Evolutionary conservation across 192 early-diverging fungal genomes (phyloP).

Genomic region (Backusella macrospora): DNA sequence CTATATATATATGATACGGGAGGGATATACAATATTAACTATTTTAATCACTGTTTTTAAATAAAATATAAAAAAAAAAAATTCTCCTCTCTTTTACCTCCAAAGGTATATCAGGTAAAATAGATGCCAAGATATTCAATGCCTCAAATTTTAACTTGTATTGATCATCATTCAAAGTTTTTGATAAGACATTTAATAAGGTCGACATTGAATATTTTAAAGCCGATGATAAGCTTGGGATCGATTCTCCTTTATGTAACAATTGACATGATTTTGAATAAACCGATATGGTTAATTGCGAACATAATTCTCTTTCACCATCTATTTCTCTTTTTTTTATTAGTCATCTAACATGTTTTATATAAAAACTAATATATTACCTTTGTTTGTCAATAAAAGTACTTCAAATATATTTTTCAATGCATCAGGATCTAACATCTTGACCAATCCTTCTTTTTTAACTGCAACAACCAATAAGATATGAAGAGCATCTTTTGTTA

Average conservation of each 20-base stretch:
- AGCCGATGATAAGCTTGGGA: constrained; percentile 22
- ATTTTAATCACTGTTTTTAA: too few species aligned
- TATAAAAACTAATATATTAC: too few species aligned
- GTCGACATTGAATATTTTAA: constrained; percentile 26
- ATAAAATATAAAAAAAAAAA: neutral
- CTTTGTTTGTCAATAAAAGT: constrained; percentile 29
- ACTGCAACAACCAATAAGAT: constrained; percentile 39
- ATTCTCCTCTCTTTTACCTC: constrained; percentile 10
- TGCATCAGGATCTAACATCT: constrained; percentile 37
- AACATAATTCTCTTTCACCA: constrained; percentile 29
- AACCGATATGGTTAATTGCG: constrained; percentile 22
- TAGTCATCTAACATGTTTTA: too few species aligned
- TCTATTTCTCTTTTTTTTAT: constrained; percentile 13
- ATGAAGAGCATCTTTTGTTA: constrained; percentile 39
- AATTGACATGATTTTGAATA: constrained; percentile 22
- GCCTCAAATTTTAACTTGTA: constrained; percentile 41
- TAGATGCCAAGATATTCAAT: constrained; percentile 33
- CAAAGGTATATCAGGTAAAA: constrained; percentile 25
- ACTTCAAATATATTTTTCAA: constrained; percentile 33
- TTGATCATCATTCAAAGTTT: constrained; percentile 32
- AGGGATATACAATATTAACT: neutral
- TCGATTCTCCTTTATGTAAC: constrained; percentile 1
- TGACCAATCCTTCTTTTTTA: constrained; percentile 28
- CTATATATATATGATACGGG: neutral
- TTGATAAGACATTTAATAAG: constrained; percentile 28